Evolutionary conservation across 1,139 yeast species (phyloP), one percentile per base, ranked within the genome.

Genomic region (Arxiozyma telluris): DNA sequence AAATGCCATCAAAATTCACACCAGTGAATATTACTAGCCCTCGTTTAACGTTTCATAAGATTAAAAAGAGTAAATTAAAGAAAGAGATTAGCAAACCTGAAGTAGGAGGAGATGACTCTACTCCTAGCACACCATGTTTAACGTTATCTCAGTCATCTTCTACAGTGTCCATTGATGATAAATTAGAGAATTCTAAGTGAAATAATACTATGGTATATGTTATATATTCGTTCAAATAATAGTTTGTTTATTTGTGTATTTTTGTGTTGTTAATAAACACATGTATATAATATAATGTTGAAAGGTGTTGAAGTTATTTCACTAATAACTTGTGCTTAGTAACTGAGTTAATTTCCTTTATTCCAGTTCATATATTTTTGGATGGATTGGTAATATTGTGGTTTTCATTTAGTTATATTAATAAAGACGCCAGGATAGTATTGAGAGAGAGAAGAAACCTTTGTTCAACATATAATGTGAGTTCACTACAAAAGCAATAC

Each of bases 21-120:
- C 95, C 96, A 0, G 95, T 87, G n/a, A 87, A 85, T 64, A 87
- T 86, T 51, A 81, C 90, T 1, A 83, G 89, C 69, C 89, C 89
- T 4, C 47, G 74, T 73, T 54, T 69, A 49, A 61, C 66, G 17
- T 67, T 65, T 55, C 60, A 63, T 53, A 57, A 57, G 20, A 52
- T 53, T 27, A 25, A 44, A 38, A 49, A 51, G 27, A 50, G 18
- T 39, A 44, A 50, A 54, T 49, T 39, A 49, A 51, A 54, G 46
- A 43, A 46, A 30, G 50, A 46, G 5, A 46, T 21, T 20, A 41
- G 20, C 17, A 50, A 49, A 17, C 41, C 52, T 5, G 49, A 44
- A 8, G 43, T 51, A 7, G 49, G 50, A 20, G 44, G 52, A 5
- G 30, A 51, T 15, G 47, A 22, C 6, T 43, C 49, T 8, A 44